These are phyloP conservation scores for Hypholoma sublateritium DNA, from an alignment of 768 basidiomycete genomes.

Conservation along the genomic window DNA sequence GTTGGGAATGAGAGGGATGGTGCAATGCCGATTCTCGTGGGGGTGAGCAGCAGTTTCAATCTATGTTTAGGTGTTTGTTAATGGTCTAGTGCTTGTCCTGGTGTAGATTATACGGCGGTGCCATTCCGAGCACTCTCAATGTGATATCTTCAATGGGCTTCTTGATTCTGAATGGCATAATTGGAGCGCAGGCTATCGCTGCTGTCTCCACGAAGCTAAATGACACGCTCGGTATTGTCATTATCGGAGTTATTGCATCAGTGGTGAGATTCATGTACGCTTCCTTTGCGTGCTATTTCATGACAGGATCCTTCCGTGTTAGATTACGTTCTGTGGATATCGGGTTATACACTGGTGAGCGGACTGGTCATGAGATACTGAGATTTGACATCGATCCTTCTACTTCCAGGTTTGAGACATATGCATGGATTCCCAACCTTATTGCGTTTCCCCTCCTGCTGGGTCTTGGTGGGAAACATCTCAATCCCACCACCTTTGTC, in stretches of 20 bases:
- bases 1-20: constrained; percentile 80
- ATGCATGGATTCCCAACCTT: constrained; percentile 68
- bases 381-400: neutral
- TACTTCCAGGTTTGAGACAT: constrained; percentile 47
- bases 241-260: constrained; percentile 36
- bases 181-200: constrained; percentile 67
- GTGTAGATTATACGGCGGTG: constrained; percentile 55
- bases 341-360: constrained; percentile 59
- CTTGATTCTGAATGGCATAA: constrained; percentile 64
- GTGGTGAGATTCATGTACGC: constrained; percentile 24
- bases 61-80: neutral
- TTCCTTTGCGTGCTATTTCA: neutral
- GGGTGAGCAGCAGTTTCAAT: constrained; percentile 19
- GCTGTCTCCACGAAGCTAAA: constrained; percentile 44
- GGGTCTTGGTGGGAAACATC: constrained; percentile 62
- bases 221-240: constrained; percentile 39
- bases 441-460: constrained; percentile 63
- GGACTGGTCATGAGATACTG: neutral
- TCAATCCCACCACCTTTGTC: constrained; percentile 36
- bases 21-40: constrained; percentile 48
- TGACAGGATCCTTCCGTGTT: neutral
- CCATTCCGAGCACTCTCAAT: constrained; percentile 54
- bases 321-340: constrained; percentile 66
- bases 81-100: neutral
- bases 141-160: constrained; percentile 62